Conservation (phyloP, 2,329 filamentous ascomycete genomes). For the Blastomyces parvus region DNA sequence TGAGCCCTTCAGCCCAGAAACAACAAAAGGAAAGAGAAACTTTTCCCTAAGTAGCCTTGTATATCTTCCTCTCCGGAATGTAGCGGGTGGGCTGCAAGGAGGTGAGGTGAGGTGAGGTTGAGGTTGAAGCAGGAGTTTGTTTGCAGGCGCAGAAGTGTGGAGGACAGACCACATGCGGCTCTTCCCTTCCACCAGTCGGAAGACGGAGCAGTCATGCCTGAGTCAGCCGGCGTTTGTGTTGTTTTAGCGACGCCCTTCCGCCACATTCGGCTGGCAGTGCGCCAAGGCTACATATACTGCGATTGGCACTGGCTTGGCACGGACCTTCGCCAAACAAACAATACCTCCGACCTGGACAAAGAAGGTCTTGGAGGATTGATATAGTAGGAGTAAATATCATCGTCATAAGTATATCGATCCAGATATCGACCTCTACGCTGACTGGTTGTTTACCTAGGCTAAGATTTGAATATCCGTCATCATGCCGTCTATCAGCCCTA, state of each 20-base stretch:
- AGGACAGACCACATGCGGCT: neutral
- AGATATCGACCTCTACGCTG: neutral
- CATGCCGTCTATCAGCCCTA: neutral
- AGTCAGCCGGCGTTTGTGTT: neutral
- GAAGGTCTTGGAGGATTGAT: neutral
- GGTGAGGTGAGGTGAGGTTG: neutral
- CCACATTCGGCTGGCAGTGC: neutral
- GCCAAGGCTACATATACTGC: neutral
- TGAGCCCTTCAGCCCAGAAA: neutral
- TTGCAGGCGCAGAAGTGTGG: neutral
- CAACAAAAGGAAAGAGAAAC: neutral
- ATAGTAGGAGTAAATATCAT: neutral
- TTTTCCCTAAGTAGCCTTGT: neutral
- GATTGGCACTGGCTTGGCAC: neutral
- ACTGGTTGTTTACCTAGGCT: neutral
- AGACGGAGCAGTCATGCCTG: neutral
- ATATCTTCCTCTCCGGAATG: neutral
- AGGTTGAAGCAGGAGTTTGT: conserved; percentile 3
- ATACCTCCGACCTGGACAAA: no score
- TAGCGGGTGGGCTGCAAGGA: neutral
- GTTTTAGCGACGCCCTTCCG: neutral
- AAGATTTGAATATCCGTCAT: neutral
- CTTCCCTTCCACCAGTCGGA: neutral
- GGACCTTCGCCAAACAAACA: neutral
- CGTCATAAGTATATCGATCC: neutral